Percentiles rank a stretch among this genome's conserved stretches.
Evolutionary conservation across 305 asterid species (phyloP).

Genomic region (Nicotiana rustica): DNA sequence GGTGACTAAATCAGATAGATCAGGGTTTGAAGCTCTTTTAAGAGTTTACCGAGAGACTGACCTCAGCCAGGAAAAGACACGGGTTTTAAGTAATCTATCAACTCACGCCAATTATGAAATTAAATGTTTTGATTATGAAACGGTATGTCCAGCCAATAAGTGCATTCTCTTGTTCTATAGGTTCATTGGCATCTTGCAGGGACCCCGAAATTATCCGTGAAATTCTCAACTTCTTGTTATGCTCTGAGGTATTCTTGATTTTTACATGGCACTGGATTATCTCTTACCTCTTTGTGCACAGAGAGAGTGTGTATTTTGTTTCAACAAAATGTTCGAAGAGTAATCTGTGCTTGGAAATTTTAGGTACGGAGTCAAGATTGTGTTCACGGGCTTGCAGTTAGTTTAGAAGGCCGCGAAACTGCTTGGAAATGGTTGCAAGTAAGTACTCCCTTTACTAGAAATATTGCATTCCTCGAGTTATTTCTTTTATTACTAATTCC

Average conservation of each 20-base stretch:
- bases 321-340: slow-evolving; percentile 26
- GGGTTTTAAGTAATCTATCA: slow-evolving; percentile 54
- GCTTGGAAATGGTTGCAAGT: slow-evolving; percentile 97
- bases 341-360: slow-evolving; percentile 36
- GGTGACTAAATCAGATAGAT: slow-evolving; percentile 72
- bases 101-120: neutral
- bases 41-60: slow-evolving; percentile 83
- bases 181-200: slow-evolving; percentile 70
- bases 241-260: slow-evolving; percentile 69
- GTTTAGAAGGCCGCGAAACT: slow-evolving; percentile 76
- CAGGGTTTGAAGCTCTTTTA: slow-evolving; percentile 81
- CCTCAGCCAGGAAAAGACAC: slow-evolving; percentile 96
- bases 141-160: slow-evolving; percentile 33
- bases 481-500: slow-evolving; percentile 10
- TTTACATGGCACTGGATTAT: neutral
- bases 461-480: neutral
- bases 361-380: slow-evolving; percentile 98
- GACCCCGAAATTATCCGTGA: slow-evolving; percentile 84
- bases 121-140: slow-evolving; percentile 35
- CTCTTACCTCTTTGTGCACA: neutral
- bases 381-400: slow-evolving; percentile 73
- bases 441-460: slow-evolving; percentile 43
- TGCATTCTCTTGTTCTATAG: slow-evolving; percentile 50
- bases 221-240: slow-evolving; percentile 77
- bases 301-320: neutral